phyloP scores from a whole-genome alignment of 805 yeast genomes.

The Candida tammaniensis region DNA sequence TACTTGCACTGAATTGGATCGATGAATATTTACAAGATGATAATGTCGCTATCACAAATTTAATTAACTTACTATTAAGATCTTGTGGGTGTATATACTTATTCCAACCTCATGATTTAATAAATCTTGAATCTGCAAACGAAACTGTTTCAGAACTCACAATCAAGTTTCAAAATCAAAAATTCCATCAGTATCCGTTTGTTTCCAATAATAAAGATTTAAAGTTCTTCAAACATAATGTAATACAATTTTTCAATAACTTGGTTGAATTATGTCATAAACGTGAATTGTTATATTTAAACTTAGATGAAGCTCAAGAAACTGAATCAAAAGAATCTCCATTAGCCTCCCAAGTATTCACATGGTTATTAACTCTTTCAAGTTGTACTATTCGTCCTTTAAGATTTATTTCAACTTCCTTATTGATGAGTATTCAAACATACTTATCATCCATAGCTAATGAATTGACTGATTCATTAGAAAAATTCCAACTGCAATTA shows the following conservation, averaged over 20 bases:
- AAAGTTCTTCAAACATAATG: conserved; percentile 52
- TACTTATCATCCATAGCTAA: conserved; percentile 52
- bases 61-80: conserved; percentile 68
- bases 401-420: conserved; percentile 61
- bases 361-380: conserved; percentile 76
- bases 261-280: conserved; percentile 56
- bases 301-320: conserved; percentile 2
- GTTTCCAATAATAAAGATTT: conserved; percentile 46
- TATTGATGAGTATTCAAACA: conserved; percentile 59
- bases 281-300: conserved; percentile 53
- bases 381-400: conserved; percentile 69
- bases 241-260: conserved; percentile 52
- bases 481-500: conserved; percentile 46
- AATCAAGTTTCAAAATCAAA: conserved; percentile 56
- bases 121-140: conserved; percentile 62
- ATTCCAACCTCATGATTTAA: conserved; percentile 73
- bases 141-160: conserved; percentile 76
- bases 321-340: conserved; percentile 29
- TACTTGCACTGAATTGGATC: conserved; percentile 39
- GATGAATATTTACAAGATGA: conserved; percentile 26
- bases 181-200: conserved; percentile 68
- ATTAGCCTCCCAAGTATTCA: conserved; percentile 54
- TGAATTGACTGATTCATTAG: conserved; percentile 31
- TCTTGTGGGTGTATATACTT: conserved; percentile 69
- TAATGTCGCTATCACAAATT: conserved; percentile 39